Evolutionary conservation across 768 basidiomycete genomes (phyloP).

Genomic region (Hirschioporus abietinus): DNA sequence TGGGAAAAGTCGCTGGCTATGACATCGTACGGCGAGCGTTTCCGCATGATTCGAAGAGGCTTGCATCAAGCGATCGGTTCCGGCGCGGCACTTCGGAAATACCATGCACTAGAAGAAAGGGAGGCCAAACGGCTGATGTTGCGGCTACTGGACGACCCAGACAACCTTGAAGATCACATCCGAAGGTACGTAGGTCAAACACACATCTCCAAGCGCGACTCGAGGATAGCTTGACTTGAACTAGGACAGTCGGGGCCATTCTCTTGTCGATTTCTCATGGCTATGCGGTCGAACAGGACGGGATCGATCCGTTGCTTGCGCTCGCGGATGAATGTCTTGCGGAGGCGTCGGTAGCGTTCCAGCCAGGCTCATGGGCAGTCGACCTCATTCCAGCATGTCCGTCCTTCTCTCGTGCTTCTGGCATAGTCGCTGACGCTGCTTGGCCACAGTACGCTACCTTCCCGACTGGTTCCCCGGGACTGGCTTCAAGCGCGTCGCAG

Average conservation of each 20-base stretch:
- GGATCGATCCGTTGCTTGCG: slow-evolving; percentile 32
- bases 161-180: slow-evolving; percentile 1
- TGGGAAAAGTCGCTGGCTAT: slow-evolving; percentile 1
- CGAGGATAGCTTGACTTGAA: slow-evolving; percentile 6
- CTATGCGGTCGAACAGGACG: slow-evolving; percentile 18
- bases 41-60: not conserved
- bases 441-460: slow-evolving; percentile 18
- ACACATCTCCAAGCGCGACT: no score
- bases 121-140: slow-evolving; percentile 11
- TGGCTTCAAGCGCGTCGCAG: slow-evolving; percentile 16
- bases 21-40: not conserved
- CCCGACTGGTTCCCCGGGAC: slow-evolving; percentile 25
- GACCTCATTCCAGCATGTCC: slow-evolving; percentile 26
- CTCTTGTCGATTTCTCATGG: slow-evolving; percentile 26
- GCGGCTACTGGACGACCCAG: slow-evolving; percentile 7
- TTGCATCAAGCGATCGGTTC: not conserved
- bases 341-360: slow-evolving; percentile 20
- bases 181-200: slow-evolving; percentile 19
- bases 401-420: slow-evolving; percentile 8
- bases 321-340: slow-evolving; percentile 28
- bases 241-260: slow-evolving; percentile 14
- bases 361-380: slow-evolving; percentile 25
- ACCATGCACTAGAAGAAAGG: not conserved
- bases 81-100: not conserved
- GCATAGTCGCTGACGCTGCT: not conserved